phyloP scores from a whole-genome alignment of 148 eudicot genomes.

The Chenopodium formosanum region DNA sequence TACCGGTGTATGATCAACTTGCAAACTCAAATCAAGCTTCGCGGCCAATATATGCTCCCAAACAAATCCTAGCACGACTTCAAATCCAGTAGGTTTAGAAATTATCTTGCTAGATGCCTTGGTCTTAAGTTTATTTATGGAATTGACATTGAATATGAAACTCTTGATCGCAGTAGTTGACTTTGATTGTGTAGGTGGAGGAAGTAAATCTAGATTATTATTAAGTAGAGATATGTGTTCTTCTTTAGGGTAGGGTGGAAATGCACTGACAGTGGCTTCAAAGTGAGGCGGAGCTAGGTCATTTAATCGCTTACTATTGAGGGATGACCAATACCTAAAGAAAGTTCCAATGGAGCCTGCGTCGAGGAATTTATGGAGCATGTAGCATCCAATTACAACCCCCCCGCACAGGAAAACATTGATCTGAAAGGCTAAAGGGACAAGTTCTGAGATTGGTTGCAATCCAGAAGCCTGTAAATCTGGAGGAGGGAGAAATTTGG shows the following conservation, averaged over 20 bases:
- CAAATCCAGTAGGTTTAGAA: not conserved
- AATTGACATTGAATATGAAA: not conserved
- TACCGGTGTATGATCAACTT: not conserved
- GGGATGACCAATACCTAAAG: conserved; percentile 18
- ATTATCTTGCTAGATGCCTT: not conserved
- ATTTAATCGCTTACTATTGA: too few species aligned
- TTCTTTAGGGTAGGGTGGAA: not conserved
- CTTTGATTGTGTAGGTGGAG: not conserved
- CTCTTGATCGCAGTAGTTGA: not conserved
- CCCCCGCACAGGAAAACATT: conserved; percentile 24
- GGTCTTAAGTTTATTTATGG: not conserved
- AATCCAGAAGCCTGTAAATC: too few species aligned
- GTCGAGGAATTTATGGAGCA: conserved; percentile 21
- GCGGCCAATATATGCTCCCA: conserved; percentile 2
- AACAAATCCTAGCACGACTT: not conserved
- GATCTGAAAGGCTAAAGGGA: conserved; percentile 1
- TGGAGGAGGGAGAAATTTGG: conserved; percentile 1
- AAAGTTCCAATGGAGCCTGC: conserved; percentile 7
- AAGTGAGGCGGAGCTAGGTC: not conserved
- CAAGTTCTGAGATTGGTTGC: too few species aligned
- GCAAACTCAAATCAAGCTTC: too few species aligned
- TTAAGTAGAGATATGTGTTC: not conserved
- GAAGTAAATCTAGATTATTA: not conserved
- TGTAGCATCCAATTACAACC: conserved; percentile 12
- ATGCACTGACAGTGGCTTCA: not conserved